These are phyloP conservation scores for Amanita rimosa DNA, from an alignment of 768 basidiomycete species.

Conservation along the genomic window DNA sequence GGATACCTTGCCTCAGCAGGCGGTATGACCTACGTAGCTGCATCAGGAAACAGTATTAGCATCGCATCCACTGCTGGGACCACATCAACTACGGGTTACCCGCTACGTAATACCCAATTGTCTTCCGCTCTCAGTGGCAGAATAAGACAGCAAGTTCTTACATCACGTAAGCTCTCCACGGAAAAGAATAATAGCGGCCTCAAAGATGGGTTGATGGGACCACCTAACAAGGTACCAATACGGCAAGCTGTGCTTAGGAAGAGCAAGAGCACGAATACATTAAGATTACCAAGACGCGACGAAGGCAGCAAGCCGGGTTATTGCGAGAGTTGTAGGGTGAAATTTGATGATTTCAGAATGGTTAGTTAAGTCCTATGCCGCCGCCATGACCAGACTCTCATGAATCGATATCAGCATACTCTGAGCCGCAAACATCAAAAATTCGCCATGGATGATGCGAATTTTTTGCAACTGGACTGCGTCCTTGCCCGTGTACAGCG, in stretches of 20 bases:
- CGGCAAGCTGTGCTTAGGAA: slow-evolving; percentile 48
- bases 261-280: slow-evolving; percentile 72
- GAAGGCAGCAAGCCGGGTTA: slow-evolving; percentile 91
- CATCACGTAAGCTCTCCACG: slow-evolving; percentile 39
- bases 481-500: slow-evolving; percentile 55
- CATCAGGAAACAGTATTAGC: slow-evolving; percentile 90
- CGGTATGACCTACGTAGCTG: slow-evolving; percentile 60
- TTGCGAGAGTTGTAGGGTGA: slow-evolving; percentile 90
- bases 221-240: slow-evolving; percentile 48
- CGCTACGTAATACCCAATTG: slow-evolving; percentile 35
- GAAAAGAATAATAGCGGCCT: slow-evolving; percentile 13
- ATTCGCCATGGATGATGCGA: slow-evolving; percentile 66
- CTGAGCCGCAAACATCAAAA: slow-evolving; percentile 63
- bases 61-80: slow-evolving; percentile 90
- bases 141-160: slow-evolving; percentile 55
- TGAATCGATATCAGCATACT: slow-evolving; percentile 48
- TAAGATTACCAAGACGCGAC: slow-evolving; percentile 66
- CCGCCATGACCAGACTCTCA: slow-evolving; percentile 3
- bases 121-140: slow-evolving; percentile 43
- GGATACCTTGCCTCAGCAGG: slow-evolving; percentile 53
- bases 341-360: slow-evolving; percentile 78
- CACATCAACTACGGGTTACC: slow-evolving; percentile 49
- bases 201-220: slow-evolving; percentile 47
- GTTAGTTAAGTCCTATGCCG: slow-evolving; percentile 32
- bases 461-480: slow-evolving; percentile 71